Percentiles rank a stretch among this genome's conserved stretches.
These are phyloP conservation scores for Orbilia javanica DNA, from an alignment of 2,329 filamentous ascomycete species.

Conservation along the genomic window DNA sequence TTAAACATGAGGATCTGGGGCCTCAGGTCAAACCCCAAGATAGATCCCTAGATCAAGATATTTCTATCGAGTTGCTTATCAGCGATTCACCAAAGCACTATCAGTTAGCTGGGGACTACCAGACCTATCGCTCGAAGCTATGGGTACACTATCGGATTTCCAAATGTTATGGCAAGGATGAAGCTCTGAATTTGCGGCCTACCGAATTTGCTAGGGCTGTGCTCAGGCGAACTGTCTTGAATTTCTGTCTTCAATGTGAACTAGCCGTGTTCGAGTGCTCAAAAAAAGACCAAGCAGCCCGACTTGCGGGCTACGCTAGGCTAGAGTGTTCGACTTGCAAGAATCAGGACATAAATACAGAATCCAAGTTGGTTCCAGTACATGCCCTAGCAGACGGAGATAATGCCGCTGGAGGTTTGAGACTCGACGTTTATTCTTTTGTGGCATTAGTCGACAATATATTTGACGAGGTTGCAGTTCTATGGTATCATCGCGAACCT, in stretches of 20 bases:
- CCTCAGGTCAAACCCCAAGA: not conserved
- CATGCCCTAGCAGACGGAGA: not conserved
- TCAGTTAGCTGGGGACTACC: not conserved
- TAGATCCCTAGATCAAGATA: not conserved
- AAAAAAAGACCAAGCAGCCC: not conserved
- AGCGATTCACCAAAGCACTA: not conserved
- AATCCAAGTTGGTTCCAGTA: not conserved
- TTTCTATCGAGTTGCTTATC: not conserved
- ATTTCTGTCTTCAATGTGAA: not conserved
- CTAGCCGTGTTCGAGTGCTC: not conserved
- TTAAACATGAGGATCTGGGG: too few relatives aligned
- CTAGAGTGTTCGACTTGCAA: too few relatives aligned
- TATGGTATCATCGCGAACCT: too few relatives aligned
- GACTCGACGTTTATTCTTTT: too few relatives aligned
- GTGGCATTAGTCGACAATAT: too few relatives aligned
- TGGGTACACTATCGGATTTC: slow-evolving; percentile 4
- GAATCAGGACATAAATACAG: not conserved
- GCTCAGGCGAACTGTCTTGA: not conserved
- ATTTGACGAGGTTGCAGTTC: too few relatives aligned
- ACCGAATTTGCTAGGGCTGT: not conserved
- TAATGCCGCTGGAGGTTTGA: too few relatives aligned
- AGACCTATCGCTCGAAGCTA: not conserved
- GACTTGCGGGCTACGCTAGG: too few relatives aligned
- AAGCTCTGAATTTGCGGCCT: not conserved
- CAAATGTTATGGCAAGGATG: not conserved